Base-by-base conservation (phyloP, 371 early-diverging fungal genomes). In the Umbelopsis sp. region DNA sequence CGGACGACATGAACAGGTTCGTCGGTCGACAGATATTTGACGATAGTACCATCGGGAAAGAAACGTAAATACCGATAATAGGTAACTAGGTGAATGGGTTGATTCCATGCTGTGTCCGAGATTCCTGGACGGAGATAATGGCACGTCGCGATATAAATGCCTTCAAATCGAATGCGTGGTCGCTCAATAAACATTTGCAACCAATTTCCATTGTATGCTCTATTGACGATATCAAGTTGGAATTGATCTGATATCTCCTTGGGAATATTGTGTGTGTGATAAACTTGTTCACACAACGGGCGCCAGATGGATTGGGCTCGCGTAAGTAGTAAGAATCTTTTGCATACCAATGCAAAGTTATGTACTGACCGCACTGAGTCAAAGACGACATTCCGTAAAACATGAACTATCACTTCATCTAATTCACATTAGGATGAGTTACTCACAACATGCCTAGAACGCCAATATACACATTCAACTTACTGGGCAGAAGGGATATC, bases 11-110 rank as follows among this genome's bases (percentile, higher is more conserved):
- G 69, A 1, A 46, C 62, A 0, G 93, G 91, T 65, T 88, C 89
- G 32, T 82, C 76, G 5, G 87, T 86, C 0, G 88, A 86, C 22
- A 85, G 63, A 66, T 80, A 77, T 52, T 79, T 78, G 6, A 85
- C 25, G 22, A 85, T 74, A 1, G 76, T 74, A 18, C 88, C 86
- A 69, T 89, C 79, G 9, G 81, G 80, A 68, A 87, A 88, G 65
- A 93, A 88, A 0, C 92, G 83, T 16, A 93, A 50, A 70, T 90
- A 91, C 16, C 89, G 80, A 71, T 84, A 91, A 71, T 93, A 93
- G 1, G 89, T 89, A 11, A 93, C 88, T 38, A 90, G 62, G 70
- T 91, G 89, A 24, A 89, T 82, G 0, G 90, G 89, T 50, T 83
- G 82, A 53, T 88, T 81, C 80, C 80, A 87, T 2, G 76, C 53